Evolutionary conservation across 2,329 filamentous ascomycete species (phyloP).

Genomic region (Cladosporium velox): DNA sequence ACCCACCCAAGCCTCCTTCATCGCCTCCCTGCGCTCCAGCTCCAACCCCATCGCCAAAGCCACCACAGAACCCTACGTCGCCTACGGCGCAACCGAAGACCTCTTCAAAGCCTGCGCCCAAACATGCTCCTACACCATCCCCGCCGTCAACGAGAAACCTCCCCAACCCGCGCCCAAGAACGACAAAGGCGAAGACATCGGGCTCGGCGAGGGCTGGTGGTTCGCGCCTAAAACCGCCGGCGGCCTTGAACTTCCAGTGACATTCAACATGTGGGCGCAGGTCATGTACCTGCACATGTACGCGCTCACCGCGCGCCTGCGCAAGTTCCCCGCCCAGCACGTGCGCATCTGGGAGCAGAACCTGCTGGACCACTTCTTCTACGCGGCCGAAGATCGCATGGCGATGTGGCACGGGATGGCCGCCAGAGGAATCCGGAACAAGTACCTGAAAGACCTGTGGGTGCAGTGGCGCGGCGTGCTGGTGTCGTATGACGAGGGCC

Average conservation of each 20-base stretch:
- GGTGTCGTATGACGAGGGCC: slow-evolving; percentile 79
- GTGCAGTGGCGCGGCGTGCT: slow-evolving; percentile 88
- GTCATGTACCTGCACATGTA: slow-evolving; percentile 97
- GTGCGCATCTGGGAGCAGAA: slow-evolving; percentile 82
- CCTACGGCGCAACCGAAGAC: slow-evolving; percentile 75
- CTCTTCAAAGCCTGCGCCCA: slow-evolving; percentile 74
- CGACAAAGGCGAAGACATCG: slow-evolving; percentile 79
- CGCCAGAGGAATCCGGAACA: slow-evolving; percentile 57
- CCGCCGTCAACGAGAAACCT: slow-evolving; percentile 62
- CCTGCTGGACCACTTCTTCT: slow-evolving; percentile 93
- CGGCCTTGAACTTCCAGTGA: slow-evolving; percentile 71
- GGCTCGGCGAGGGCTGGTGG: slow-evolving; percentile 75
- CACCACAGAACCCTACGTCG: slow-evolving; percentile 69
- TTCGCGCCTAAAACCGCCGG: slow-evolving; percentile 55
- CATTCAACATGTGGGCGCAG: slow-evolving; percentile 94
- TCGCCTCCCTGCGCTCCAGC: slow-evolving; percentile 28
- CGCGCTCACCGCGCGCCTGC: slow-evolving; percentile 78
- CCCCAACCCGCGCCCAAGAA: slow-evolving; percentile 69
- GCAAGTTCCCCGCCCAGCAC: slow-evolving; percentile 70
- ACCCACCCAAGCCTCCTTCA: slow-evolving; percentile 24
- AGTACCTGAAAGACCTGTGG: slow-evolving; percentile 81
- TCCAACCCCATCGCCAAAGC: slow-evolving; percentile 35
- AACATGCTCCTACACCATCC: slow-evolving; percentile 76
- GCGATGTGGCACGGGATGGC: slow-evolving; percentile 72
- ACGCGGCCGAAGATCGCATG: slow-evolving; percentile 82